Conservation (phyloP, 2,329 filamentous ascomycete species). For the Fusarium sp. region DNA sequence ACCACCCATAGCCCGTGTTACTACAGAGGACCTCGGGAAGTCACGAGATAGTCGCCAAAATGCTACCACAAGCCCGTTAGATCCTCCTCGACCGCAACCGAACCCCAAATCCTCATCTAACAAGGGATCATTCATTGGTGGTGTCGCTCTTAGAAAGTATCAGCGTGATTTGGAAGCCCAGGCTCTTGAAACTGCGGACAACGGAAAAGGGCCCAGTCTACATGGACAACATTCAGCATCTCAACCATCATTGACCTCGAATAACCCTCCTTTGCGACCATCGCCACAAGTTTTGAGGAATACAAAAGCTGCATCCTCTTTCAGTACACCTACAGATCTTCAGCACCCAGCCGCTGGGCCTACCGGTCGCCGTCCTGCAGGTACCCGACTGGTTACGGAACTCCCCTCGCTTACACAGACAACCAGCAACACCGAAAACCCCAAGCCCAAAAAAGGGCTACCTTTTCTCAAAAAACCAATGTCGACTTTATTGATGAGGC, state of each 20-base stretch:
- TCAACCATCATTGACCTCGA: conserved; percentile 34
- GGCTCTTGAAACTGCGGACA: conserved; percentile 35
- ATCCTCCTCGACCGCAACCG: conserved; percentile 42
- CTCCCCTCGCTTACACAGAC: conserved; percentile 49
- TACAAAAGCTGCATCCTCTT: conserved; percentile 53
- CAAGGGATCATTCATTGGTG: conserved; percentile 64
- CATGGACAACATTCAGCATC: conserved; percentile 31
- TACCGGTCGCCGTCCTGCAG: conserved; percentile 57
- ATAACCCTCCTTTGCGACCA: conserved; percentile 44
- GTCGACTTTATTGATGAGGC: conserved; percentile 68
- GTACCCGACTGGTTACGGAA: conserved; percentile 56
- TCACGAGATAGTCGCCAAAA: conserved; percentile 41
- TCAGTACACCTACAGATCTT: conserved; percentile 63
- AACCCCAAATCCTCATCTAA: conserved; percentile 51
- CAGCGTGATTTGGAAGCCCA: conserved; percentile 53
- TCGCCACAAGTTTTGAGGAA: conserved; percentile 41
- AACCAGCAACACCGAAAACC: conserved; percentile 51
- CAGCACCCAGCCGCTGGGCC: conserved; percentile 50
- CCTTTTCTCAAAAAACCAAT: conserved; percentile 71
- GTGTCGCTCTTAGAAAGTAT: conserved; percentile 64
- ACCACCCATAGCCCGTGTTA: conserved; percentile 63
- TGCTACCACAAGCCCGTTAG: conserved; percentile 41
- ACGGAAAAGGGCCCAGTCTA: conserved; percentile 25
- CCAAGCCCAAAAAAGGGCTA: conserved; percentile 65
- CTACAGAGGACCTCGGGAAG: conserved; percentile 54